A percentile compares a stretch with the other conserved stretches of the same genome.
Conservation (phyloP, 2,329 filamentous ascomycete species). For the Blumeria graminis region DNA sequence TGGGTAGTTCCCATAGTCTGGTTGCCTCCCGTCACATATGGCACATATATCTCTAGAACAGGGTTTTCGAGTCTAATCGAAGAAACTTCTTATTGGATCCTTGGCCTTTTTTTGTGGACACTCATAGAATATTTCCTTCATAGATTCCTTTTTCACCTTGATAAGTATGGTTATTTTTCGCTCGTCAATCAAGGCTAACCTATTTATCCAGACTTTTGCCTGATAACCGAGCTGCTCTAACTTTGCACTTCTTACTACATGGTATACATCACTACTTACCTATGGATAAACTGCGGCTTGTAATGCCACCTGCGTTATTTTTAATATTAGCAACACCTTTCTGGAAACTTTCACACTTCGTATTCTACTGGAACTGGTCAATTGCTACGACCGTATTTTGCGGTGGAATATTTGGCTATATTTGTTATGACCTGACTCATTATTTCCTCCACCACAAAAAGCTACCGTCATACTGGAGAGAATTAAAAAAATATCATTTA, state of each 20-base stretch:
- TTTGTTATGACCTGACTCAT: constrained; percentile 91
- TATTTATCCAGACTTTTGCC: constrained; percentile 43
- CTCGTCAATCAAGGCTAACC: constrained; percentile 11
- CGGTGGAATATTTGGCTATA: constrained; percentile 83
- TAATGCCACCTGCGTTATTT: constrained; percentile 90
- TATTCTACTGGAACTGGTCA: constrained; percentile 74
- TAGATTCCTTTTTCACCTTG: constrained; percentile 79
- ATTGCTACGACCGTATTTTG: constrained; percentile 56
- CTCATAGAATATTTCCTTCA: constrained; percentile 77
- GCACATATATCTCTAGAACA: constrained; percentile 36
- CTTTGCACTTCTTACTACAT: constrained; percentile 77
- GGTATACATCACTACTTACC: constrained; percentile 95
- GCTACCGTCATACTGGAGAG: constrained; percentile 70
- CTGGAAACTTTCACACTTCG: constrained; percentile 64
- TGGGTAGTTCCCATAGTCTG: constrained; percentile 68
- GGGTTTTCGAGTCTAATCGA: constrained; percentile 28
- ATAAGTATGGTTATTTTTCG: constrained; percentile 37
- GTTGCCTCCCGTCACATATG: constrained; percentile 60
- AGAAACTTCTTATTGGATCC: constrained; percentile 36
- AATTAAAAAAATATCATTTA: constrained; percentile 91
- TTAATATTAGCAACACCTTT: constrained; percentile 64
- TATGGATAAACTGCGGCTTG: constrained; percentile 94
- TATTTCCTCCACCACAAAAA: constrained; percentile 96
- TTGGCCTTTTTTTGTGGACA: constrained; percentile 64
- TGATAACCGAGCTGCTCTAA: constrained; percentile 71